Evolutionary conservation across 2,329 filamentous ascomycete species (phyloP).

Genomic region (Pyrenochaeta sp.): DNA sequence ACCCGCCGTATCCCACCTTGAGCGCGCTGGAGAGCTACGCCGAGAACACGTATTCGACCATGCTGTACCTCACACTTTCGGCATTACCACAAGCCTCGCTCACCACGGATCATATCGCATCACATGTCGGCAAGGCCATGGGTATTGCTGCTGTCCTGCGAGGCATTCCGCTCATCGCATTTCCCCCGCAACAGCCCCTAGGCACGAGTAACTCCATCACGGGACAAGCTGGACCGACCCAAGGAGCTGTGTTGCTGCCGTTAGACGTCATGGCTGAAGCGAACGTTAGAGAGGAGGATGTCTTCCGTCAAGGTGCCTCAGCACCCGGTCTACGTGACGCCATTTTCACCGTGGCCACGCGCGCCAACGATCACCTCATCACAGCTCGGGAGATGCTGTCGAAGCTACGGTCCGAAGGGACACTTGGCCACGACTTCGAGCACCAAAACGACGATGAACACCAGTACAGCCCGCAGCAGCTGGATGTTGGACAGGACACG

Average conservation of each 20-base stretch:
- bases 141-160: conserved; percentile 88
- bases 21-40: conserved; percentile 84
- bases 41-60: conserved; percentile 92
- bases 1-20: conserved; percentile 79
- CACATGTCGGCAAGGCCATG: conserved; percentile 92
- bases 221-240: conserved; percentile 55
- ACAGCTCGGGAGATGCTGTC: conserved; percentile 92
- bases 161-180: conserved; percentile 87
- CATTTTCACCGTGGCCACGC: conserved; percentile 89
- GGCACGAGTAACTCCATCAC: conserved; percentile 51
- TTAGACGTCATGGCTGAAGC: conserved; percentile 88
- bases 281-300: conserved; percentile 85
- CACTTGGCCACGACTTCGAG: conserved; percentile 87
- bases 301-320: conserved; percentile 80
- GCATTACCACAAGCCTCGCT: conserved; percentile 81
- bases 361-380: conserved; percentile 94
- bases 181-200: conserved; percentile 69
- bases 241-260: conserved; percentile 79
- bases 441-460: conserved; percentile 80
- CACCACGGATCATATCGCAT: conserved; percentile 90
- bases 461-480: conserved; percentile 56
- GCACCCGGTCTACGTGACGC: conserved; percentile 86
- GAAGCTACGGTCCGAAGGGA: conserved; percentile 76
- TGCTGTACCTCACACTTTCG: conserved; percentile 88
- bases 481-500: conserved; percentile 43